phyloP scores from a whole-genome alignment of 2,329 filamentous ascomycete genomes.

The Cladophialophora bantiana region DNA sequence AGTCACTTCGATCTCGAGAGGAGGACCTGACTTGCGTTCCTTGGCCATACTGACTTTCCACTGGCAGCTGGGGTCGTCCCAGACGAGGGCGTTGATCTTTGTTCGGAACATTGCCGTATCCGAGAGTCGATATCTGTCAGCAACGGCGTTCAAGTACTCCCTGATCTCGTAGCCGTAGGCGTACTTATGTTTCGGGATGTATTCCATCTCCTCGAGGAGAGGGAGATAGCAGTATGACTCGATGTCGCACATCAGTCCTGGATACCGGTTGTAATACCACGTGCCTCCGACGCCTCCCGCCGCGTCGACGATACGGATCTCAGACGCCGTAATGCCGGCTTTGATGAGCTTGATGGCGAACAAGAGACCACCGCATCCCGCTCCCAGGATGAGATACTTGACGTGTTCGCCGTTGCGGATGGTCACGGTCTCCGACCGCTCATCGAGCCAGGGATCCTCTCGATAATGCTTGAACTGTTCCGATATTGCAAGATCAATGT shows the following conservation, averaged over 20 bases:
- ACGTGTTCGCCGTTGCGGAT: conserved; percentile 20
- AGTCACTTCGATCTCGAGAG: conserved; percentile 7
- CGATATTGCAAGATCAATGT: conserved; percentile 24
- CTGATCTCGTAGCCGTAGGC: conserved; percentile 50
- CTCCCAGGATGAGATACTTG: conserved; percentile 38
- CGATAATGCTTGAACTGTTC: conserved; percentile 27
- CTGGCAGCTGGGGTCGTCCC: conserved; percentile 20
- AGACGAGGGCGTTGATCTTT: conserved; percentile 12
- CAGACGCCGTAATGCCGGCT: conserved; percentile 20
- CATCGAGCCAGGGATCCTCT: conserved; percentile 28
- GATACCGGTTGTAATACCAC: conserved; percentile 60
- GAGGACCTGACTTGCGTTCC: conserved; percentile 1
- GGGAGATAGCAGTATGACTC: conserved; percentile 47
- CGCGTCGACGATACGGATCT: conserved; percentile 37
- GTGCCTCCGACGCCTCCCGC: conserved; percentile 54
- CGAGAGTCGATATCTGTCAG: conserved; percentile 13
- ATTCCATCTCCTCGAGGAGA: conserved; percentile 27
- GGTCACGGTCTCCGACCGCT: conserved; percentile 18
- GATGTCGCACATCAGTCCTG: conserved; percentile 62
- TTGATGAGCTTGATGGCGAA: conserved; percentile 31
- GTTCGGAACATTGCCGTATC: conserved; percentile 20
- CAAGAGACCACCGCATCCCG: conserved; percentile 34
- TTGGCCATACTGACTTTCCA: conserved; percentile 23
- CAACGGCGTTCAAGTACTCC: conserved; percentile 49
- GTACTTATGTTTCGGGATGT: conserved; percentile 60